These are phyloP conservation scores for Pseudogymnoascus sp. DNA, from an alignment of 2,329 filamentous ascomycete genomes.

Conservation along the genomic window DNA sequence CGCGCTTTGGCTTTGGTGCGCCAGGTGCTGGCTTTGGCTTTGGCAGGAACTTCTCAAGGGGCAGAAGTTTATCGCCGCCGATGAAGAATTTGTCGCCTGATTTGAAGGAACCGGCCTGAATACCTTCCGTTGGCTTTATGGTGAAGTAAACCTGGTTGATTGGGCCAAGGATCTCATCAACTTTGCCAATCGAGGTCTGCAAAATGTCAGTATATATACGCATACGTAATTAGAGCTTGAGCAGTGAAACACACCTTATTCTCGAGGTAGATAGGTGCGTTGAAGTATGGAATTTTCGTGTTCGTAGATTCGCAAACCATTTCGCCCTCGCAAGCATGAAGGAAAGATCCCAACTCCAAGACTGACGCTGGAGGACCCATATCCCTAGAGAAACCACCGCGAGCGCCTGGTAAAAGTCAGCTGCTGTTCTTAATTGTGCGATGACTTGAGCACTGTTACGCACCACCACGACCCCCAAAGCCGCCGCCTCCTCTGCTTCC, in stretches of 20 bases:
- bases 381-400: slow-evolving; percentile 53
- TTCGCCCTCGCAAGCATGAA: slow-evolving; percentile 94
- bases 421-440: slow-evolving; percentile 4
- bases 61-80: slow-evolving; percentile 85
- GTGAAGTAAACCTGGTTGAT: slow-evolving; percentile 99
- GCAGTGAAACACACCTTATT: slow-evolving; percentile 62
- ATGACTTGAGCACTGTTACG: slow-evolving; percentile 31
- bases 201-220: slow-evolving; percentile 13
- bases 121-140: slow-evolving; percentile 93
- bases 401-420: slow-evolving; percentile 37
- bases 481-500: slow-evolving; percentile 41
- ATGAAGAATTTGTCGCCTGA: slow-evolving; percentile 96
- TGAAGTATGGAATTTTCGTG: slow-evolving; percentile 96
- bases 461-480: slow-evolving; percentile 44
- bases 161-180: slow-evolving; percentile 94
- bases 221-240: background rate
- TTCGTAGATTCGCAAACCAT: slow-evolving; percentile 96
- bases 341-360: slow-evolving; percentile 82
- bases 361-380: slow-evolving; percentile 57
- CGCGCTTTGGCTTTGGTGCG: slow-evolving; percentile 62
- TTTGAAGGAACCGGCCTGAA: slow-evolving; percentile 92
- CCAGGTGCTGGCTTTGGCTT: slow-evolving; percentile 74
- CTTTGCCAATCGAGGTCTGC: slow-evolving; percentile 82
- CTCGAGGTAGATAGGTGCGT: slow-evolving; percentile 96
- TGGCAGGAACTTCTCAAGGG: slow-evolving; percentile 91